phyloP scores from a whole-genome alignment of 1,139 yeast genomes.

The Pneumocystis oryctolagi region DNA sequence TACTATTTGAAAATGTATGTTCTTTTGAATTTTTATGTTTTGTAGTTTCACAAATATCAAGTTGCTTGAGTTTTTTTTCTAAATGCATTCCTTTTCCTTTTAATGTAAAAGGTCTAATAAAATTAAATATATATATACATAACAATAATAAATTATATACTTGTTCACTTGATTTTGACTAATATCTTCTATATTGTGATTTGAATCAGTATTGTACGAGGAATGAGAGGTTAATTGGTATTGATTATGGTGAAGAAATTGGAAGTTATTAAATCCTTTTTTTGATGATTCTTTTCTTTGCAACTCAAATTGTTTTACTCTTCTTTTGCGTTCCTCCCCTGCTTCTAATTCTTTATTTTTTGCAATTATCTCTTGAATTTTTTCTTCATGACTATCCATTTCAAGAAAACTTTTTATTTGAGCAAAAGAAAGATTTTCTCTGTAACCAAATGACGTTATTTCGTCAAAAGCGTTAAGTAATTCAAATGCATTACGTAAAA shows the following conservation, averaged over 20 bases:
- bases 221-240: conserved; percentile 12
- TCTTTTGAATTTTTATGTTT: conserved; percentile 24
- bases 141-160: neutral
- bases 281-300: conserved; percentile 63
- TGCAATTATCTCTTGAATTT: conserved; percentile 93
- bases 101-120: conserved; percentile 26
- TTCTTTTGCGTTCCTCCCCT: conserved; percentile 87
- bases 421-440: conserved; percentile 66
- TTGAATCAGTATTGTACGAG: conserved; percentile 14
- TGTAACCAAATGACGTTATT: conserved; percentile 74
- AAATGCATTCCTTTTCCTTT: conserved; percentile 69
- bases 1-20: conserved; percentile 17
- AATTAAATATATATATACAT: conserved; percentile 1
- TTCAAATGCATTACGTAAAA: conserved; percentile 74
- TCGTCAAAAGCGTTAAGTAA: conserved; percentile 88
- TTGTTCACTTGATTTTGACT: neutral
- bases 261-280: conserved; percentile 24
- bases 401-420: conserved; percentile 85
- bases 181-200: conserved; percentile 14
- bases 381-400: conserved; percentile 98
- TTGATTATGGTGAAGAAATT: conserved; percentile 15
- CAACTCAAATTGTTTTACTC: conserved; percentile 79
- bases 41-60: conserved; percentile 29
- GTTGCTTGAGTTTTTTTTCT: conserved; percentile 43
- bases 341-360: conserved; percentile 88